Conservation (phyloP, 257 asterid genomes). For the Parsonsia alboflavescens region DNA sequence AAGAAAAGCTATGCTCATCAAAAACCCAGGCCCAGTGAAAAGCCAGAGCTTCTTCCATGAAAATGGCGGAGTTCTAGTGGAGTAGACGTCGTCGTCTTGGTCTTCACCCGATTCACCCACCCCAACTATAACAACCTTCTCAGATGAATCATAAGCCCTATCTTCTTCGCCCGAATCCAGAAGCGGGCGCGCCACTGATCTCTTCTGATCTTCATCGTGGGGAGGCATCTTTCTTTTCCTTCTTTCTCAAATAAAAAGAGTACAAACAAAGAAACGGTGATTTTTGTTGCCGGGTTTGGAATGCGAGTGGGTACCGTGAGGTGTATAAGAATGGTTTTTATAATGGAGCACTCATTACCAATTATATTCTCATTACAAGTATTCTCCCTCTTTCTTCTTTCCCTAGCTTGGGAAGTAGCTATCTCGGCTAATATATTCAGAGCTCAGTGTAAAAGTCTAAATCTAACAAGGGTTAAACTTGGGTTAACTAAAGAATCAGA, state of each 20-base stretch:
- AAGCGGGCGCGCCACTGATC: slow-evolving; percentile 10
- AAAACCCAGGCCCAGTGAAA: slow-evolving; percentile 39
- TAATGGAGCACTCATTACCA: not conserved
- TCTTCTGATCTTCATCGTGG: slow-evolving; percentile 15
- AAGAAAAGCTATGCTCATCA: slow-evolving; percentile 40
- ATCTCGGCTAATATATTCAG: no score
- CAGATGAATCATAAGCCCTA: slow-evolving; percentile 23
- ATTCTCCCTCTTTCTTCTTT: not conserved
- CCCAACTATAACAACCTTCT: slow-evolving; percentile 23
- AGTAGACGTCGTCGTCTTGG: slow-evolving; percentile 9
- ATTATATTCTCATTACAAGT: not conserved
- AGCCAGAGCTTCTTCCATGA: slow-evolving; percentile 42
- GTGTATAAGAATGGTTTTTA: not conserved
- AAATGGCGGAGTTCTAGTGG: slow-evolving; percentile 25
- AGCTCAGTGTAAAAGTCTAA: no score
- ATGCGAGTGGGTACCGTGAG: not conserved
- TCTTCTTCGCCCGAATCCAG: slow-evolving; percentile 24
- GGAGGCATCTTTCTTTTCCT: slow-evolving; percentile 10
- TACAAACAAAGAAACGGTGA: not conserved
- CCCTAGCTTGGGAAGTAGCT: no score
- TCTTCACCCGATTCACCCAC: slow-evolving; percentile 3
- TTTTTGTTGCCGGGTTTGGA: not conserved
- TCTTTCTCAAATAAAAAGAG: not conserved
- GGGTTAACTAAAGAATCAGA: no score
- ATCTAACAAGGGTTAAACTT: no score